phyloP scores from a whole-genome alignment of 805 yeast genomes.

The Candida adriatica region DNA sequence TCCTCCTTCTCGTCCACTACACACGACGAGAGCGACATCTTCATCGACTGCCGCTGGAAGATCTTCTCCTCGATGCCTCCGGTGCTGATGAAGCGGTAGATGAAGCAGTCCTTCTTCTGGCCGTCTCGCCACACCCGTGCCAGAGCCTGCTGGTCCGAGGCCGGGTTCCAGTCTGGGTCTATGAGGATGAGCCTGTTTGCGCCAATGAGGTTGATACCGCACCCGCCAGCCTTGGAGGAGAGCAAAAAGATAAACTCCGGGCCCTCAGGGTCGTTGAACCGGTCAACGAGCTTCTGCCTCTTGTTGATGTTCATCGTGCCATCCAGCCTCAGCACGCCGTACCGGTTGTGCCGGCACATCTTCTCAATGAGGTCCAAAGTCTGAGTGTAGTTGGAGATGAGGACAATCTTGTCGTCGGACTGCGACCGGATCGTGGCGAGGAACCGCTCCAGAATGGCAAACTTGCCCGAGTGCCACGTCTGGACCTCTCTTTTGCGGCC shows the following conservation, averaged over 20 bases:
- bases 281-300: constrained; percentile 87
- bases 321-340: constrained; percentile 78
- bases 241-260: constrained; percentile 81
- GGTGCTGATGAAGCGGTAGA: constrained; percentile 87
- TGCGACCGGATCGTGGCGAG: constrained; percentile 66
- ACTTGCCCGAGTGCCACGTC: constrained; percentile 82
- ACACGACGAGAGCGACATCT: constrained; percentile 85
- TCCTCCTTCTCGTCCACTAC: constrained; percentile 96
- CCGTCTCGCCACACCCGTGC: constrained; percentile 99
- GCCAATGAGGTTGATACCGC: constrained; percentile 95
- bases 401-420: constrained; percentile 90
- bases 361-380: constrained; percentile 86
- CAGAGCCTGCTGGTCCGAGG: constrained; percentile 94
- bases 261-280: constrained; percentile 85
- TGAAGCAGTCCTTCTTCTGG: constrained; percentile 93
- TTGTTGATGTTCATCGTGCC: constrained; percentile 91
- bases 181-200: constrained; percentile 84
- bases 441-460: constrained; percentile 78
- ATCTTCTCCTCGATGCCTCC: constrained; percentile 97
- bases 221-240: constrained; percentile 97
- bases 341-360: constrained; percentile 68
- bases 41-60: constrained; percentile 92
- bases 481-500: constrained; percentile 70
- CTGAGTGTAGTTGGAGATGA: constrained; percentile 91
- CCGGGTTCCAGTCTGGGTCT: constrained; percentile 98